Evolutionary conservation across 495 filamentous ascomycete genomes (phyloP).

Genomic region (Chaetomium fimeti): DNA sequence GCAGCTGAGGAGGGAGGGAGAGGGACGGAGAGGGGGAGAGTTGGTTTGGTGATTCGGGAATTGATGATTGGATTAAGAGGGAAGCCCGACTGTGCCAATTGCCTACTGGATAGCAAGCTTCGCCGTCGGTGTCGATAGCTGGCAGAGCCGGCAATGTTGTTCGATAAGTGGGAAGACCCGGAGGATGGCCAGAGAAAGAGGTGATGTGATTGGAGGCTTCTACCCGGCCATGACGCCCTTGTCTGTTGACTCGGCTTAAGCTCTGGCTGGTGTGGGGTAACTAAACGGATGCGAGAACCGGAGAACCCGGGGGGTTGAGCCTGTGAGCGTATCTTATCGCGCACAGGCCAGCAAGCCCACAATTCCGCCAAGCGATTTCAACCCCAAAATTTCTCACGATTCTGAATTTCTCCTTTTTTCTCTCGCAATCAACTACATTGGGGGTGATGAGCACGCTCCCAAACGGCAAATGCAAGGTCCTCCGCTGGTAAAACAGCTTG

Average conservation of each 20-base stretch:
- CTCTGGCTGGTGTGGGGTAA: neutral
- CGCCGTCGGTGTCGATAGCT: neutral
- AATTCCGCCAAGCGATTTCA: conserved; percentile 9
- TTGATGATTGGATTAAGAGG: too few species aligned
- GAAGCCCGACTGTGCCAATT: conserved; percentile 8
- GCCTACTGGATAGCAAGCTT: neutral
- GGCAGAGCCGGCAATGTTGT: neutral
- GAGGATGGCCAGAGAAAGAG: neutral
- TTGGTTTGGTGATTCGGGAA: too few species aligned
- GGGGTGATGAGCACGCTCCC: conserved; percentile 55
- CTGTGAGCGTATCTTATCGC: neutral
- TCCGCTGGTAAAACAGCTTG: conserved; percentile 31
- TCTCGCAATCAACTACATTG: conserved; percentile 58
- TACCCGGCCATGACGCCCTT: conserved; percentile 6
- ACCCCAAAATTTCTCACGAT: conserved; percentile 18
- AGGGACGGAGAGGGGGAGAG: neutral
- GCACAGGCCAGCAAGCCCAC: conserved; percentile 17
- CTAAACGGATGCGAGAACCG: too few species aligned
- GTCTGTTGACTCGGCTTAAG: neutral
- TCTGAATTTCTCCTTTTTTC: conserved; percentile 28
- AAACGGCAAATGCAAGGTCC: conserved; percentile 38
- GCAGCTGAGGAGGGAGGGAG: neutral
- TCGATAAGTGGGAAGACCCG: conserved; percentile 4
- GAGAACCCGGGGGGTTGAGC: too few species aligned
- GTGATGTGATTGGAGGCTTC: neutral